These are phyloP conservation scores for Yamadazyma philogaea DNA, from an alignment of 805 yeast species.

Conservation along the genomic window DNA sequence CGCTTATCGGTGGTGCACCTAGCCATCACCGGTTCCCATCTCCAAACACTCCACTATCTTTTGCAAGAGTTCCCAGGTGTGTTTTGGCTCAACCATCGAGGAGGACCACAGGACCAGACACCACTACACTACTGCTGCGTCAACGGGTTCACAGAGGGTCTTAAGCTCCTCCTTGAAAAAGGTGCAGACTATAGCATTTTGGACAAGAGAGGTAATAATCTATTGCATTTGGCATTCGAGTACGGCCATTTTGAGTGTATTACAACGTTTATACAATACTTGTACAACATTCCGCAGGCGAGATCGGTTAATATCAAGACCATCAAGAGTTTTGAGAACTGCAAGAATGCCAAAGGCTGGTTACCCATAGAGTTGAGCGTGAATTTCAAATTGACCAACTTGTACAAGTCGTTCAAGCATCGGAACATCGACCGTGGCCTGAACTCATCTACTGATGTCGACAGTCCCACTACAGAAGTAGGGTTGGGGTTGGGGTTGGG, in stretches of 20 bases:
- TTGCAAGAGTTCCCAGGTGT: conserved; percentile 41
- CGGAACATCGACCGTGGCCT: conserved; percentile 12
- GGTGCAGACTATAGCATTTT: conserved; percentile 34
- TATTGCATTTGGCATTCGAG: conserved; percentile 39
- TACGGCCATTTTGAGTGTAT: conserved; percentile 33
- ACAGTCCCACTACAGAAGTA: not conserved
- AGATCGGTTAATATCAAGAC: conserved; percentile 10
- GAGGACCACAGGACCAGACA: conserved; percentile 30
- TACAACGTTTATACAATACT: conserved; percentile 17
- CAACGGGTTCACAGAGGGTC: conserved; percentile 36
- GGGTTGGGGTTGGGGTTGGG: not conserved
- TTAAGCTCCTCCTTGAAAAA: conserved; percentile 36
- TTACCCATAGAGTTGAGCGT: conserved; percentile 30
- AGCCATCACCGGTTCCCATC: conserved; percentile 28
- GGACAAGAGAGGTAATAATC: conserved; percentile 35
- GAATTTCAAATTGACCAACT: conserved; percentile 24
- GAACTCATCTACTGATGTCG: conserved; percentile 5
- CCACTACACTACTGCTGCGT: conserved; percentile 39
- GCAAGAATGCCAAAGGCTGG: conserved; percentile 32
- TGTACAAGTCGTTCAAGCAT: conserved; percentile 23
- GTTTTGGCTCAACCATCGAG: conserved; percentile 35
- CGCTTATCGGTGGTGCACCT: conserved; percentile 35
- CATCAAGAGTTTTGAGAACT: conserved; percentile 21
- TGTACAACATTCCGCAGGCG: conserved; percentile 7
- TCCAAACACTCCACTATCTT: conserved; percentile 42